Evolutionary conservation across 208 protist species (phyloP).

Genomic region (Trichomonas vaginalis): DNA sequence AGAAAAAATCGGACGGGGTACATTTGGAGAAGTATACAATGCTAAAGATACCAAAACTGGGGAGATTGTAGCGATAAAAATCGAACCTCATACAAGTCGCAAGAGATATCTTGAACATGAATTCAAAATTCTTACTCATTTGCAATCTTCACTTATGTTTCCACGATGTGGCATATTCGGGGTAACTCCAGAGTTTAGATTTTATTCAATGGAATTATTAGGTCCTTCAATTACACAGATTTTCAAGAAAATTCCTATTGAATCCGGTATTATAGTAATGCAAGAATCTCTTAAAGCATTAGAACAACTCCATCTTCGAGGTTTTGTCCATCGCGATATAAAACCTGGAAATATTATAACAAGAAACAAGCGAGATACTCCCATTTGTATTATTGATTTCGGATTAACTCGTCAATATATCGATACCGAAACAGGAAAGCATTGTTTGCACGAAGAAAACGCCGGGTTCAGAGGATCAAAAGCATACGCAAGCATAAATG

Average conservation of each 20-base stretch:
- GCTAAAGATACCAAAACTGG: neutral
- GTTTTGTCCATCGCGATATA: conserved; percentile 11
- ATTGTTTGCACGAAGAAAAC: neutral
- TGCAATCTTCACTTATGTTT: neutral
- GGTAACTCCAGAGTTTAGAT: neutral
- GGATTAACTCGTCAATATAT: neutral
- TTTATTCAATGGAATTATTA: neutral
- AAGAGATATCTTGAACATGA: neutral
- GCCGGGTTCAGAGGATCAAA: neutral
- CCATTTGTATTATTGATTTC: neutral
- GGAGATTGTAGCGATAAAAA: conserved; percentile 27
- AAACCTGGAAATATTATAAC: neutral
- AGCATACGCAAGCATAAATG: neutral
- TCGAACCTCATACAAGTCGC: conserved; percentile 39
- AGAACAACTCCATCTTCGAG: neutral
- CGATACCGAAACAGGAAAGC: neutral
- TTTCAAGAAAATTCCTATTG: neutral
- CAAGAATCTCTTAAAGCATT: neutral
- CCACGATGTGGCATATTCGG: neutral
- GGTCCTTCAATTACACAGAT: neutral
- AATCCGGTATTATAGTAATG: neutral
- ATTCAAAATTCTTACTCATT: neutral
- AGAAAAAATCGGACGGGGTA: neutral
- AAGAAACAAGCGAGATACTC: neutral
- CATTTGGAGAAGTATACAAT: conserved; percentile 40